Evolutionary conservation across 345 rosid genomes (phyloP), one percentile per base, ranked within the genome.

Genomic region (Salix caprea): DNA sequence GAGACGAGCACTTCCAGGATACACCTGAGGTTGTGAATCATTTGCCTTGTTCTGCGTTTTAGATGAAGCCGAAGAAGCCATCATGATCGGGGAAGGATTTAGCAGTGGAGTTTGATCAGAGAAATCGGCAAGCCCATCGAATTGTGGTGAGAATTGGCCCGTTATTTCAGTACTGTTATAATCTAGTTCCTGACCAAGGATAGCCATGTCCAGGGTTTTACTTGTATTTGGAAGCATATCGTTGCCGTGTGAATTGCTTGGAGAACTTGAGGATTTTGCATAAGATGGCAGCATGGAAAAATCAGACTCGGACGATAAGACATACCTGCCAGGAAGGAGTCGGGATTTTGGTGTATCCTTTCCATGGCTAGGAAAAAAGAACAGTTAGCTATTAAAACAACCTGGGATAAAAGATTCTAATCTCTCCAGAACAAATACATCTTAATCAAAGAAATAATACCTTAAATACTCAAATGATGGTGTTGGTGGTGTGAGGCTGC

Each of bases 381-480:
- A 23, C 37, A 64, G 32, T 74, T 3, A 65, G 76, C 40, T 76
- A 73, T 39, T 72, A 23, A 67, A 7, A 69, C 11, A 70, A 30
- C 44, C 71, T 16, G 19, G 44, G 23, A 28, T 32, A 44, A 19
- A 60, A 69, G 21, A 30, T 21, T 56, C 46, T 42, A 15, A 21
- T 68, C 61, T 34, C 24, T 65, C 23, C 2, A 58, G 62, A 23
- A 23, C 40, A 67, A 32, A 78, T 58, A 62, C 42, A 71, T n/a
- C 46, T 58, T 65, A 72, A 70, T 50, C 52, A 37, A 26, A 56
- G 60, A 69, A 66, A 34, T 67, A 79, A 74, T 81, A 89, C 92
- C 82, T 82, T 46, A 88, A 83, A 74, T 66, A 80, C 44, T 84
- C 83, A 68, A 87, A 73, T 74, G 86, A 81, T 65, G 94, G 90